Evolutionary conservation across 306 rosid species (phyloP).

Genomic region (Vicia villosa): DNA sequence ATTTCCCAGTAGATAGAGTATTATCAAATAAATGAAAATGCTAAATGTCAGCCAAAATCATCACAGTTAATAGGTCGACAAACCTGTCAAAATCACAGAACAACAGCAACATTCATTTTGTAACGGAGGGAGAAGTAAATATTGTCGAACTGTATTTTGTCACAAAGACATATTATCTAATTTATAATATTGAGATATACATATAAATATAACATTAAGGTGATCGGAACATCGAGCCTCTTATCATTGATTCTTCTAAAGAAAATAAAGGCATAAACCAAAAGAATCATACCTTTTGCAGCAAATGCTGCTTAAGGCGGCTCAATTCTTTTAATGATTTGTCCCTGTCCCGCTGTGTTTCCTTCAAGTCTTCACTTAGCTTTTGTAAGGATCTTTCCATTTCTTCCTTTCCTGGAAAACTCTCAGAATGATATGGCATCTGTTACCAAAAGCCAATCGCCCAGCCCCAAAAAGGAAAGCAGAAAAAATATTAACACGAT

Average conservation of each 20-base stretch:
- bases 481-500: constrained; percentile 23
- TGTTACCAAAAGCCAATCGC: constrained; percentile 35
- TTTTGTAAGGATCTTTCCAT: constrained; percentile 69
- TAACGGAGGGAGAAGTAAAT: background rate
- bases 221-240: constrained; percentile 3
- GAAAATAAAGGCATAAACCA: constrained; percentile 10
- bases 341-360: constrained; percentile 65
- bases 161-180: background rate
- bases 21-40: constrained; percentile 17
- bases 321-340: constrained; percentile 72
- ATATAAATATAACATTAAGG: background rate
- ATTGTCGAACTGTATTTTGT: background rate
- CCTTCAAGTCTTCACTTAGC: constrained; percentile 66
- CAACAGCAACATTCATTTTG: background rate
- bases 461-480: constrained; percentile 24
- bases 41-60: constrained; percentile 21
- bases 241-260: constrained; percentile 1
- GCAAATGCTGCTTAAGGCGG: constrained; percentile 95
- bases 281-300: constrained; percentile 71
- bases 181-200: background rate
- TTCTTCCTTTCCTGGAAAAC: constrained; percentile 72
- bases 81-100: constrained; percentile 22
- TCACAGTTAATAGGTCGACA: constrained; percentile 14
- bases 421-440: constrained; percentile 55
- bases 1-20: background rate